Evolutionary conservation across 2,329 filamentous ascomycete species (phyloP), one percentile per base, ranked within the genome.

Genomic region (Dothidotthia symphoricarpi): DNA sequence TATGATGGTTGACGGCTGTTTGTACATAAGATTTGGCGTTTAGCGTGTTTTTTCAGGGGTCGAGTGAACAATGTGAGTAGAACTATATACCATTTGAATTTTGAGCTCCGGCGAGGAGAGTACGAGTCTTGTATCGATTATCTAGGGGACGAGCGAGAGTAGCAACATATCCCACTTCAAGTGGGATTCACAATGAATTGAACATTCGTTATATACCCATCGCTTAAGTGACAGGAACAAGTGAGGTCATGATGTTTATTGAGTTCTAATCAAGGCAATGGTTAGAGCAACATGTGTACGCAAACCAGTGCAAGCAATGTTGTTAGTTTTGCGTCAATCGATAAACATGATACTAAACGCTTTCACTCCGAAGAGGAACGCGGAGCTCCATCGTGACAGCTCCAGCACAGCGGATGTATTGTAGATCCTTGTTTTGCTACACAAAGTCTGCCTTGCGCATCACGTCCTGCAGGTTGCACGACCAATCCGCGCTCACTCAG

Each of bases 31-130:
- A 42, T 34, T 28, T 35, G 41, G 36, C 31, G 39, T 47, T 48
- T 19, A 38, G 24, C 36, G 39, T 37, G 26, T 31, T 37, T 35
- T 17, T 30, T n/a, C 14, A 41, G 44, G 47, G 46, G 41, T 30
- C 30, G 41, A 34, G 29, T 38, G 36, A 40, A 28, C 28, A 45
- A 35, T 40, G 53, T 47, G 52, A 58, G 54, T 58, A 58, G 54
- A 53, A 56, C 27, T 50, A 47, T 52, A 58, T 58, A 58, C 54
- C 54, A 57, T 32, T 45, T 49, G 39, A 34, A 37, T 42, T 29
- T 10, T 38, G 38, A 22, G 19, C 9, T 22, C 9, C 5, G 19
- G 19, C 5, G 19, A 22, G 19, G 5, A 22, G 26, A 22, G 19
- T 22, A 22, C 19, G 19, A 22, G 19, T 9, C 19, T n/a, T n/a